Base-by-base conservation (phyloP, 2,329 filamentous ascomycete species). In the Botryotinia calthae region DNA sequence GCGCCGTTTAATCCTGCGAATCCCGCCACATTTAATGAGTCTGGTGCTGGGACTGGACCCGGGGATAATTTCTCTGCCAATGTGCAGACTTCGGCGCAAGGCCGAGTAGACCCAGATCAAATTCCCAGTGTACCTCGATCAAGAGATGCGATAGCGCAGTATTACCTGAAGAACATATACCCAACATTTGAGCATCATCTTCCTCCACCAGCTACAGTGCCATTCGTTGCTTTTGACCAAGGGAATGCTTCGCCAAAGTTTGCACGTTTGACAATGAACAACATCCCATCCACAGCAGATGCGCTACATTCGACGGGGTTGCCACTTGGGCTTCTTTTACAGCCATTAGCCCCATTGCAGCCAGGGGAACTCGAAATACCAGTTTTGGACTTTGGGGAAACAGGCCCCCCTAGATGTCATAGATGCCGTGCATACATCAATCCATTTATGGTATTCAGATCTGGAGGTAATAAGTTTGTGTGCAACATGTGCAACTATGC, bases 401-500 rank as follows among this genome's bases (percentile, higher is more conserved):
- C 85, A 56, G 96, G 96, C 0, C 96, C 96, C 58, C 96, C 96
- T 34, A 89, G 96, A 81, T 99, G 96, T 83, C 90, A 93, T 79
- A 88, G 96, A 83, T 99, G 96, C 85, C 89, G 96, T 80, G 92
- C 95, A 22, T 99, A 99, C 83, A 97, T 99, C 84, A 99, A 99
- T 80, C 96, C 96, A 2, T 99, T 99, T 81, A 98, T 99, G 96
- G 93, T 95, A 80, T 99, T 99, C 86, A 89, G 92, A 73, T 91
- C 92, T 25, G 95, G 95, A 54, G 96, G 96, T 73, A 97, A 95
- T 84, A 97, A 97, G 81, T 97, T 97, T 81, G 94, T 97, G 70
- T 99, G 96, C 85, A 99, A 99, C 81, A 93, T 99, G 84, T 99
- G 96, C 84, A 96, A 93, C 34, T 97, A 98, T 81, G 94, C 96